These are phyloP conservation scores for Volvox africanus DNA, from an alignment of 139 green algal species.

Conservation along the genomic window DNA sequence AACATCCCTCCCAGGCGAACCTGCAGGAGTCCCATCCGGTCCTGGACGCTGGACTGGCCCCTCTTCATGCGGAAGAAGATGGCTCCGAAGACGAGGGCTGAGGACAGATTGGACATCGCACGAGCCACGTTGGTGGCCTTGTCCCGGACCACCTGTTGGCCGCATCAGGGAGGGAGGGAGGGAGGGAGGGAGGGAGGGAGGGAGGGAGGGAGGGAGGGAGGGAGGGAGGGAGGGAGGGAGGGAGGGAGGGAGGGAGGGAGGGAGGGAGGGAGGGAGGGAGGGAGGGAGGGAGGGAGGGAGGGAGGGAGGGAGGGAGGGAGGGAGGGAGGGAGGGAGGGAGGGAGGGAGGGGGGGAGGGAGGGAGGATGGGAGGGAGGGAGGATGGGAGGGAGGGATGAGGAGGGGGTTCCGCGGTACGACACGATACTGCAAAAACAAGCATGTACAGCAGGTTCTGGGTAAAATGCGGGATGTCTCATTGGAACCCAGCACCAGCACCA, in stretches of 20 bases:
- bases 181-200: neutral
- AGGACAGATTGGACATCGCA: constrained; percentile 79
- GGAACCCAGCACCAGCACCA: too few relatives aligned
- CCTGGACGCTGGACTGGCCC: constrained; percentile 85
- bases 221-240: too few relatives aligned
- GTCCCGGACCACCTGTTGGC: constrained; percentile 84
- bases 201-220: neutral
- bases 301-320: too few relatives aligned
- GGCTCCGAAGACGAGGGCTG: constrained; percentile 91
- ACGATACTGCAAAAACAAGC: too few relatives aligned
- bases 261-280: neutral
- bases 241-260: too few relatives aligned
- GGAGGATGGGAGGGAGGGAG: neutral
- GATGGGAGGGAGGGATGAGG: neutral
- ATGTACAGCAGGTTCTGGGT: too few relatives aligned
- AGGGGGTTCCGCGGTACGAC: too few relatives aligned
- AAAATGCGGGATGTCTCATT: too few relatives aligned
- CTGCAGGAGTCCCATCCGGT: constrained; percentile 89
- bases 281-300: neutral
- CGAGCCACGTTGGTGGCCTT: constrained; percentile 83
- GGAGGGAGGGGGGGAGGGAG: neutral
- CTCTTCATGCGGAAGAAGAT: constrained; percentile 91
- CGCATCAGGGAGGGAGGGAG: too few relatives aligned
- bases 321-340: neutral
- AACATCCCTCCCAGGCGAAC: too few relatives aligned